A percentile compares a stretch with the other conserved stretches of the same genome.
phyloP scores from a whole-genome alignment of 306 rosid species.

The Ammopiptanthus mongolicus region DNA sequence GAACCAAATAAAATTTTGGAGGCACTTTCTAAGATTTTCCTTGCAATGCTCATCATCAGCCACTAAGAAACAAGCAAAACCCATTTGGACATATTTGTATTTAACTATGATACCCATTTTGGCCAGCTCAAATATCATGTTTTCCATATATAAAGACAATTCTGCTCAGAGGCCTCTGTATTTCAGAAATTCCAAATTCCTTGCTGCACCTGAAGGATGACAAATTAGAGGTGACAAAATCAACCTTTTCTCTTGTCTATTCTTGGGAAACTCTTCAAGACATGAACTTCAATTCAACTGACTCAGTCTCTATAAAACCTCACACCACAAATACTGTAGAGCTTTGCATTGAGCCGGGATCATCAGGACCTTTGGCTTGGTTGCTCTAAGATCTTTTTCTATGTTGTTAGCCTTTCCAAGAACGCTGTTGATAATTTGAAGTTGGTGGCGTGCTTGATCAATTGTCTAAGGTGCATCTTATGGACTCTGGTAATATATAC shows the following conservation, averaged over 20 bases:
- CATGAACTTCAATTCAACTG: background rate
- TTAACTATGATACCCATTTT: background rate
- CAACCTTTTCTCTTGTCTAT: conserved; percentile 25
- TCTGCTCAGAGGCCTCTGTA: background rate
- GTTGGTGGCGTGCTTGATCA: background rate
- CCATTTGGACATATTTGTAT: conserved; percentile 8
- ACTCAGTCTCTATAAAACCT: conserved; percentile 12
- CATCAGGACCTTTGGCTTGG: conserved; percentile 6
- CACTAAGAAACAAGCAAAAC: background rate
- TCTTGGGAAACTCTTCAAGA: background rate
- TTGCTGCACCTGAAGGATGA: background rate
- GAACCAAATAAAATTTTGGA: conserved; percentile 26
- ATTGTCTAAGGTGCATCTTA: background rate
- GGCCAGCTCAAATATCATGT: background rate
- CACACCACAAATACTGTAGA: background rate
- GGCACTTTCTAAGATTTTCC: conserved; percentile 40
- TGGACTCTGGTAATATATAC: conserved; percentile 38
- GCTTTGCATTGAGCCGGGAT: conserved; percentile 17
- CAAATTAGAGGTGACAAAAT: conserved; percentile 30
- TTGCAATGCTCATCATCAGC: conserved; percentile 21
- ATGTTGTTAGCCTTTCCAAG: background rate
- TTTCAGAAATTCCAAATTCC: background rate
- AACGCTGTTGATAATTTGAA: background rate
- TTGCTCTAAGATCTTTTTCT: background rate
- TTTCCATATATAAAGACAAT: conserved; percentile 13